A percentile compares a stretch with the other conserved stretches of the same genome.
phyloP scores from a whole-genome alignment of 2,329 filamentous ascomycete genomes.

The Meredithiella fracta region DNA sequence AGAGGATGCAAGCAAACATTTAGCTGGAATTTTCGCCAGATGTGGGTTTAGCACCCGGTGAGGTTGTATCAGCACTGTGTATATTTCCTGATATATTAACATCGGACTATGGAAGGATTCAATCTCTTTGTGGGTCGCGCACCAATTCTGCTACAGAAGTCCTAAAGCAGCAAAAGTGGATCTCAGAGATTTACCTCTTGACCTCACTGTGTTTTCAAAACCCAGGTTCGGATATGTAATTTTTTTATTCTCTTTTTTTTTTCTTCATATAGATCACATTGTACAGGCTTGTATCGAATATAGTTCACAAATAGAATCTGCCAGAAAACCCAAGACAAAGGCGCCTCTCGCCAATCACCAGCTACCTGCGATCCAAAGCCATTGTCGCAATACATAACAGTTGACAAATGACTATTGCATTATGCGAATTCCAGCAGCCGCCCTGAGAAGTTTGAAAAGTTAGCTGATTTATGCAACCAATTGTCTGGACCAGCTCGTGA shows the following conservation, averaged over 20 bases:
- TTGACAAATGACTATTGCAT: not conserved
- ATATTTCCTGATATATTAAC: not conserved
- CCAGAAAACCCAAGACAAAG: no score
- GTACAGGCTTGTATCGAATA: no score
- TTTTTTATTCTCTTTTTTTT: no score
- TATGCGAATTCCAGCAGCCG: not conserved
- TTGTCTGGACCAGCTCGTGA: not conserved
- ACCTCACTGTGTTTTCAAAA: not conserved
- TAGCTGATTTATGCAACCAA: not conserved
- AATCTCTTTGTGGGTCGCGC: not conserved
- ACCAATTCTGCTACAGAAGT: not conserved
- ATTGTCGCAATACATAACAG: not conserved
- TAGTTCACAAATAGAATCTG: no score
- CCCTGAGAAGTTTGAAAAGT: not conserved
- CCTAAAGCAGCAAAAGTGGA: not conserved
- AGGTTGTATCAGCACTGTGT: no score
- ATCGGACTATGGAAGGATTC: constrained; percentile 1
- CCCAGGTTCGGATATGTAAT: no score
- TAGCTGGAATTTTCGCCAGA: not conserved
- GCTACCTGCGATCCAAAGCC: no score
- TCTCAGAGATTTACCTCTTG: not conserved
- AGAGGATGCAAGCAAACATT: not conserved
- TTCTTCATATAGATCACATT: no score
- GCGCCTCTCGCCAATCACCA: no score
- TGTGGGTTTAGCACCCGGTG: not conserved